Conservation (phyloP, 305 asterid genomes). For the Galium porrigens region DNA sequence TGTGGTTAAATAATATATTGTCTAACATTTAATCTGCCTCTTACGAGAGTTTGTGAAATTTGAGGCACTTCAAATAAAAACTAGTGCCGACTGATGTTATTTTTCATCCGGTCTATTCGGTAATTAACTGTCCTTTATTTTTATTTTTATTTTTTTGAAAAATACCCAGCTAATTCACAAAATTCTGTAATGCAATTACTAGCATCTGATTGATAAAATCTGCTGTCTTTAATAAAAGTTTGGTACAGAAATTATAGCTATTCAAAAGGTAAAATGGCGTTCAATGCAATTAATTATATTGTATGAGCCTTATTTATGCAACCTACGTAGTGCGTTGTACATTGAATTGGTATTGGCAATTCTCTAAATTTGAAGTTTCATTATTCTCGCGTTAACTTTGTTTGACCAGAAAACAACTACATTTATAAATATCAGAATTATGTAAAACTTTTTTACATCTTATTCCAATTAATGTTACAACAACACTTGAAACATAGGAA, state of each 20-base stretch:
- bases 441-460: not conserved
- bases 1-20: too few species aligned
- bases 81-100: too few species aligned
- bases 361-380: not conserved
- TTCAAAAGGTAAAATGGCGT: slow-evolving; percentile 1
- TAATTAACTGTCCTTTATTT: too few species aligned
- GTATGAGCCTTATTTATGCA: not conserved
- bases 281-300: not conserved
- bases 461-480: not conserved
- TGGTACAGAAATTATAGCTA: not conserved
- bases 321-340: not conserved
- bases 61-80: too few species aligned
- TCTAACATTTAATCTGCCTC: too few species aligned
- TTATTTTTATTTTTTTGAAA: too few species aligned
- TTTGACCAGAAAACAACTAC: not conserved
- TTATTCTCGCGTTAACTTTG: not conserved
- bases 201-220: not conserved
- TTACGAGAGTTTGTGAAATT: too few species aligned
- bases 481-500: slow-evolving; percentile 2
- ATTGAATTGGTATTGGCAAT: not conserved
- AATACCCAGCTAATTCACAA: too few species aligned
- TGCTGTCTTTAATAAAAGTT: not conserved
- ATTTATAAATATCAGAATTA: not conserved
- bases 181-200: not conserved
- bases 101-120: too few species aligned